phyloP scores from a whole-genome alignment of 352 stramenopile genomes.

The Pythium phragmiticola region DNA sequence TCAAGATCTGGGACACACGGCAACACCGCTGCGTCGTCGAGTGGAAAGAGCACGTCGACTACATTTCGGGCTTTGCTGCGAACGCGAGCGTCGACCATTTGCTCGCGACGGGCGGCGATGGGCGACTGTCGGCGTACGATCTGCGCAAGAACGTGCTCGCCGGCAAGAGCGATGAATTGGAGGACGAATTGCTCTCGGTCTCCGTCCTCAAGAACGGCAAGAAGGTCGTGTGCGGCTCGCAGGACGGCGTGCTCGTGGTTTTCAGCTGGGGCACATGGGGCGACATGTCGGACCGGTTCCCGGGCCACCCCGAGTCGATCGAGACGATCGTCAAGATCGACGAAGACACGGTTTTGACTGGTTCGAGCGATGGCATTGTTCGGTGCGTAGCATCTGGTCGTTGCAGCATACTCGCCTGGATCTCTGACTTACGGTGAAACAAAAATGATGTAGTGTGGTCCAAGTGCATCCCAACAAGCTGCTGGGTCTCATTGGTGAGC shows the following conservation, averaged over 20 bases:
- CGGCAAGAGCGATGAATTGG: slow-evolving; percentile 82
- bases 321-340: slow-evolving; percentile 96
- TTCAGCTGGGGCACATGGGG: slow-evolving; percentile 96
- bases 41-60: slow-evolving; percentile 95
- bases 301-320: slow-evolving; percentile 93
- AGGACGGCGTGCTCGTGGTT: slow-evolving; percentile 93
- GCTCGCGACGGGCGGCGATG: slow-evolving; percentile 90
- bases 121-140: slow-evolving; percentile 91
- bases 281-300: slow-evolving; percentile 96
- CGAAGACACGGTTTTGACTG: slow-evolving; percentile 96
- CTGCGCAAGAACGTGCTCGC: slow-evolving; percentile 80
- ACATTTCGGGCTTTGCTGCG: slow-evolving; percentile 91
- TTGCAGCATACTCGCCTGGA: no score
- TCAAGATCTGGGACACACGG: slow-evolving; percentile 89
- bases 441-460: slow-evolving; percentile 66
- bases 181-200: slow-evolving; percentile 77
- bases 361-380: slow-evolving; percentile 95
- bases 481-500: slow-evolving; percentile 93
- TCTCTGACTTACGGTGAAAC: no score
- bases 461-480: slow-evolving; percentile 96
- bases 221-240: slow-evolving; percentile 94
- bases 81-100: slow-evolving; percentile 84
- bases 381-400: slow-evolving; percentile 41
- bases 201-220: slow-evolving; percentile 86
- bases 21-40: slow-evolving; percentile 82